Percentiles rank a stretch among this genome's conserved stretches.
These are phyloP conservation scores for Xenosphaeropsis pyriputrescens DNA, from an alignment of 2,329 filamentous ascomycete species.

Conservation along the genomic window DNA sequence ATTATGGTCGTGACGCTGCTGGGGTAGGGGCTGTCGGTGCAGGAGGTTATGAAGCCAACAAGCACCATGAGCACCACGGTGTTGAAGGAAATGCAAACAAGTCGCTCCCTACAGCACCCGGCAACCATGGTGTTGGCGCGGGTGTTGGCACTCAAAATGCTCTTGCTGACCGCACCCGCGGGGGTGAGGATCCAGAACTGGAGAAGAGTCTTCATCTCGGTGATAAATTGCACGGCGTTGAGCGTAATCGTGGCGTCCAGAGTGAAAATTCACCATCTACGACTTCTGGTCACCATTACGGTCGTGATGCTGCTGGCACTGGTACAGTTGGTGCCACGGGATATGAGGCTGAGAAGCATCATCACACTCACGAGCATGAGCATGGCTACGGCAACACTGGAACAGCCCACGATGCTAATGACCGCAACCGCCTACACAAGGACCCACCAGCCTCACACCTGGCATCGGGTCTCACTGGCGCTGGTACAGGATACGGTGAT, in stretches of 20 bases:
- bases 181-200: background rate
- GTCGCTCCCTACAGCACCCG: slow-evolving; percentile 5
- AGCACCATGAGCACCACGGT: slow-evolving; percentile 4
- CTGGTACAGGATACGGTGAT: background rate
- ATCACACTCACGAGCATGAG: no score
- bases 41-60: slow-evolving; percentile 4
- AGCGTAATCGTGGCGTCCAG: slow-evolving; percentile 8
- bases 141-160: slow-evolving; percentile 7
- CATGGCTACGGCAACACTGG: background rate
- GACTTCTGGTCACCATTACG: slow-evolving; percentile 2
- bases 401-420: slow-evolving; percentile 1
- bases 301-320: slow-evolving; percentile 3
- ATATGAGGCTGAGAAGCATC: background rate
- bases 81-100: slow-evolving; percentile 1
- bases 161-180: slow-evolving; percentile 1
- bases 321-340: background rate
- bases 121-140: slow-evolving; percentile 5
- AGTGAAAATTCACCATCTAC: background rate
- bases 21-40: slow-evolving; percentile 4
- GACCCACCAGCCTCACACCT: slow-evolving; percentile 11
- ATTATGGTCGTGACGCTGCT: slow-evolving; percentile 3
- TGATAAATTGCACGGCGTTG: slow-evolving; percentile 10
- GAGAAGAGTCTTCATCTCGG: slow-evolving; percentile 3
- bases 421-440: slow-evolving; percentile 11
- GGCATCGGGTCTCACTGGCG: slow-evolving; percentile 4